Evolutionary conservation across 2,329 filamentous ascomycete genomes (phyloP), one percentile per base, ranked within the genome.

Genomic region (Ceratocystis cacaofunesta): DNA sequence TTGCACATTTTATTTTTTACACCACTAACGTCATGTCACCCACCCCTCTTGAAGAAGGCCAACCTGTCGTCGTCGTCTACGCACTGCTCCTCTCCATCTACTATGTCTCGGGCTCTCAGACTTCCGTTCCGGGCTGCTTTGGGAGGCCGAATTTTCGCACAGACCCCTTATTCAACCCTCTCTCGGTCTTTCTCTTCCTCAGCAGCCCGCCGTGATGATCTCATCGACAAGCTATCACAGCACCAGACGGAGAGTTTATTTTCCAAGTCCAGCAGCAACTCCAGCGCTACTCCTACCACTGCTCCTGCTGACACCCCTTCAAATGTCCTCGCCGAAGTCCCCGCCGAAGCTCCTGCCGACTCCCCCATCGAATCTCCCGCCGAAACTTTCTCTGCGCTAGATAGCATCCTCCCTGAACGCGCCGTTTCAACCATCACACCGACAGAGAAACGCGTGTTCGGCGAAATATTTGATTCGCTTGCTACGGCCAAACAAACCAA

Each of bases 371-470:
- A 43, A 41, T 41, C 36, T 12, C 36, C 36, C 6, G n/a, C 48
- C 48, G 48, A 52, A 52, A 6, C 25, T 44, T 10, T 12, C 41
- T 12, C 41, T 19, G 15, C 43, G n/a, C 43, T 50, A 15, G 41
- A 28, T 22, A 28, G 41, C 61, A 50, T 44, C 8, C 41, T 44
- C 6, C 61, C 32, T 52, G 15, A 65, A 69, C 22, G 1, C 62
- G 19, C 64, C 66, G 57, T 72, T 58, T 78, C 78, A 2, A 86
- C 83, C 4, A 83, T 86, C 61, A 87, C 84, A 0, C 79, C 79
- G 0, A 71, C 75, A 0, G 84, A 87, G 71, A 77, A 80, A 32
- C 76, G 78, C 62, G 81, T 86, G 63, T 87, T 87, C 69, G 76
- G 78, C 63, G 78, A 84, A 63, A 85, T 86, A 57, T 79, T 81